Conservation (phyloP, 2,329 filamentous ascomycete genomes). For the Colletotrichum euphorbiae region DNA sequence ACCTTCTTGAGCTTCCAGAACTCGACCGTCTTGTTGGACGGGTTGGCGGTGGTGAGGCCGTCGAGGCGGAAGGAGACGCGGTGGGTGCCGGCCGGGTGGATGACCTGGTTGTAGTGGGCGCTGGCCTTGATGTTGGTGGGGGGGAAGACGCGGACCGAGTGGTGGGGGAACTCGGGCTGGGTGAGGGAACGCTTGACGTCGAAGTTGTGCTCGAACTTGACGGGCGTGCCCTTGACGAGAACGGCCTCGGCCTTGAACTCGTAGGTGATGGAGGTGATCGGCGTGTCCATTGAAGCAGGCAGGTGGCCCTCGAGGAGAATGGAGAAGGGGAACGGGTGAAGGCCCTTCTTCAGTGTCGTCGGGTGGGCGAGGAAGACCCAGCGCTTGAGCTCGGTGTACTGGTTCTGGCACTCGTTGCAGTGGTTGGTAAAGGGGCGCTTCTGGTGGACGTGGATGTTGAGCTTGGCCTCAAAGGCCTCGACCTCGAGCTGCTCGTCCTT, state of each 20-base stretch:
- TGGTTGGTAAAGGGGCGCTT: conserved; percentile 85
- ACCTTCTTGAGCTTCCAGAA: conserved; percentile 92
- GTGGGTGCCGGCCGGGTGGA: conserved; percentile 88
- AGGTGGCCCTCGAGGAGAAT: conserved; percentile 86
- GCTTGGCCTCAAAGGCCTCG: conserved; percentile 71
- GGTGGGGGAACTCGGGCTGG: conserved; percentile 81
- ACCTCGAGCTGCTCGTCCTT: conserved; percentile 73
- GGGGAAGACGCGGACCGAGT: conserved; percentile 93
- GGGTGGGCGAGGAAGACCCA: conserved; percentile 80
- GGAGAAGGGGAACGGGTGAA: conserved; percentile 88
- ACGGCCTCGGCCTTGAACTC: conserved; percentile 77
- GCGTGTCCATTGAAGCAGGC: conserved; percentile 83
- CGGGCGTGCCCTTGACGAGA: conserved; percentile 57
- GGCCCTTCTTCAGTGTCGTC: conserved; percentile 62
- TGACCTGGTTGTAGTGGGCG: conserved; percentile 83
- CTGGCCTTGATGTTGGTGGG: conserved; percentile 93
- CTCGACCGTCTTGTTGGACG: conserved; percentile 76
- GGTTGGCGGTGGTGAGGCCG: conserved; percentile 80
- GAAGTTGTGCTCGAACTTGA: conserved; percentile 75
- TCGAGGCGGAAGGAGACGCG: conserved; percentile 83
- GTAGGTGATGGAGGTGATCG: conserved; percentile 81
- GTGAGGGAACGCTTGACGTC: conserved; percentile 82
- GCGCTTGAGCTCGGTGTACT: conserved; percentile 78
- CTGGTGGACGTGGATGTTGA: conserved; percentile 77
- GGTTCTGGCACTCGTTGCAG: conserved; percentile 80